A percentile compares a stretch with the other conserved stretches of the same genome.
These are phyloP conservation scores for Eragrostis tef DNA, from an alignment of 202 grass and related monocot genomes.

Conservation along the genomic window DNA sequence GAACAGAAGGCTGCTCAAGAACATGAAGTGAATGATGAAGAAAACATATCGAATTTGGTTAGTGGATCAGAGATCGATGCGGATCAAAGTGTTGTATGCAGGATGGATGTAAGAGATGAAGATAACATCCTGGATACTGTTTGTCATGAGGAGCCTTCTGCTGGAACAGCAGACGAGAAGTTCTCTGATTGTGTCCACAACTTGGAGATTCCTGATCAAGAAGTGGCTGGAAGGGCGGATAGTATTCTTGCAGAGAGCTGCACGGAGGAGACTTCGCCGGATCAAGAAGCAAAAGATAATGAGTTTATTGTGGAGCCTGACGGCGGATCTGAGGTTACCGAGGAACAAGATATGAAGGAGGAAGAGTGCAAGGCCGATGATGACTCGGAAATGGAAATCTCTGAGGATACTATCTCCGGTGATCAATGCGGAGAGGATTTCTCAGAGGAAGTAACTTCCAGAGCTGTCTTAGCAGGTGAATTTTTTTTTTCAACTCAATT, in stretches of 20 bases:
- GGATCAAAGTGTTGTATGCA: constrained; percentile 15
- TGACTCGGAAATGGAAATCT: constrained; percentile 52
- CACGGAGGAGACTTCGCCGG: not conserved
- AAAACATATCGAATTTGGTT: not conserved
- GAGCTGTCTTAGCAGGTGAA: constrained; percentile 39
- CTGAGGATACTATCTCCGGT: constrained; percentile 14
- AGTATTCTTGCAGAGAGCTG: constrained; percentile 6
- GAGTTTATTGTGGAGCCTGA: not conserved
- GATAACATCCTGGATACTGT: constrained; percentile 1
- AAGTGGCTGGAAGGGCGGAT: not conserved
- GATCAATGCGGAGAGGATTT: constrained; percentile 37
- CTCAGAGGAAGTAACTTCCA: constrained; percentile 36
- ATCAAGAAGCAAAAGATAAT: not conserved
- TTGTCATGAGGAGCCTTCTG: constrained; percentile 20
- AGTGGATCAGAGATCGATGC: not conserved
- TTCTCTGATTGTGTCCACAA: not conserved
- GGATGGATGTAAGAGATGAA: constrained; percentile 15
- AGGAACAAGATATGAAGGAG: constrained; percentile 16
- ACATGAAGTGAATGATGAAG: not conserved
- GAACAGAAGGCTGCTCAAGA: constrained; percentile 16
- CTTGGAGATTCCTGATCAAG: constrained; percentile 18
- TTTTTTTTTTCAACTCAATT: constrained; percentile 6
- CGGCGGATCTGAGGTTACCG: not conserved
- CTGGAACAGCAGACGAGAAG: constrained; percentile 30
- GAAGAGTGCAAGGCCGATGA: constrained; percentile 16